Evolutionary conservation across 768 basidiomycete genomes (phyloP), one percentile per base, ranked within the genome.

Genomic region (Psilocybe azurescens): DNA sequence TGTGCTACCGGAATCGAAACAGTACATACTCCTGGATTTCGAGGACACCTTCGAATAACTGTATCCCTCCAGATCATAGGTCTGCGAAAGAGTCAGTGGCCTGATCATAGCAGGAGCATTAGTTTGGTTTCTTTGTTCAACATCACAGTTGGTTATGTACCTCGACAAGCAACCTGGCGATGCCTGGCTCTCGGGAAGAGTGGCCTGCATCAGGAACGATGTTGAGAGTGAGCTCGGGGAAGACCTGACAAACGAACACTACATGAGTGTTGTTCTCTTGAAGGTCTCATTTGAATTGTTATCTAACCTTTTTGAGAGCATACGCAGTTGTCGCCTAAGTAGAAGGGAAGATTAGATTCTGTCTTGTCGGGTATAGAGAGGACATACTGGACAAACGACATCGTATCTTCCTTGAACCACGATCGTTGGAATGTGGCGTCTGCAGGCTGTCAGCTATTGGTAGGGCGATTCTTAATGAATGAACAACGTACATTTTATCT

Each of bases 321-420:
- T 86, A 90, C 7, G 94, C 94, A 5, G 92, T 93, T 13, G 88
- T 93, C 10, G 90, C 84, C 89, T 91, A 59, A 18, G 32, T 5
- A 46, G 36, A 20, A 46, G 52, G 13, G 13, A 32, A 36, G 54
- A 41, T 46, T 29, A 51, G 9, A 30, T 33, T 56, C 30, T 5
- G 32, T 30, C 32, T n/a, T 24, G 16, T 39, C 14, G 38, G 14
- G 3, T 44, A 13, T 13, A n/a, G 14, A n/a, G 5, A 44, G 53
- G 29, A 65, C 84, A 39, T 75, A 94, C 89, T 9, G 94, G 92
- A 71, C 95, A 97, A 51, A 97, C 85, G 13, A 92, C 86, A 67
- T 96, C 95, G 69, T 96, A 96, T 75, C 95, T 82, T 41, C 94
- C 93, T 79, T 95, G 94, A 3, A 95, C 83, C 44, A 93, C 83